These are phyloP conservation scores for Beauveria asiatica DNA, from an alignment of 2,329 filamentous ascomycete species.

Conservation along the genomic window DNA sequence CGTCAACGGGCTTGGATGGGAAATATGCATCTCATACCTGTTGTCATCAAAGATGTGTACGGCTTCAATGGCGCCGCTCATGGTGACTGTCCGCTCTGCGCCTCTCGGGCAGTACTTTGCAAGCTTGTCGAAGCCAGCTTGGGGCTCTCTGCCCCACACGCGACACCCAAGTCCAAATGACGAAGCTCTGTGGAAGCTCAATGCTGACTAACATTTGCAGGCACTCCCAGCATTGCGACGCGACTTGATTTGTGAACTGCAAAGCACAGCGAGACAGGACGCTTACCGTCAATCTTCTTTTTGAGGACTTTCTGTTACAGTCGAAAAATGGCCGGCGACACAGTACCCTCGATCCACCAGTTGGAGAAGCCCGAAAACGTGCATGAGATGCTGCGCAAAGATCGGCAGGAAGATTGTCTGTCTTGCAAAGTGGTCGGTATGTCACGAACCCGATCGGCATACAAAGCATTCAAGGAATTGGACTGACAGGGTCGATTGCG, in stretches of 20 bases:
- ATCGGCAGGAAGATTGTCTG: slow-evolving; percentile 57
- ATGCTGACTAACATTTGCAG: slow-evolving; percentile 9
- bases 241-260: background rate
- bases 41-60: slow-evolving; percentile 96
- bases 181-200: slow-evolving; percentile 2
- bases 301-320: background rate
- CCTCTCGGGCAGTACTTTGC: background rate
- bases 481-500: background rate
- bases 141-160: slow-evolving; percentile 6
- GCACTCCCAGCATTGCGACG: background rate
- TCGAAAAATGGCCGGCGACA: slow-evolving; percentile 23
- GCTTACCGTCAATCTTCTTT: background rate
- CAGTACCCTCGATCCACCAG: slow-evolving; percentile 40
- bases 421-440: slow-evolving; percentile 64
- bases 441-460: slow-evolving; percentile 13
- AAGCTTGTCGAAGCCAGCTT: slow-evolving; percentile 1
- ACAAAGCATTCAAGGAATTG: background rate
- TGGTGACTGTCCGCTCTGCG: slow-evolving; percentile 35
- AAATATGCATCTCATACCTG: slow-evolving; percentile 47
- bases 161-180: slow-evolving; percentile 1
- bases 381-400: slow-evolving; percentile 47
- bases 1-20: slow-evolving; percentile 4
- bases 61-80: slow-evolving; percentile 86
- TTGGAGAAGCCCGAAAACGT: slow-evolving; percentile 55
- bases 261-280: background rate